Percentiles rank a stretch among this genome's conserved stretches.
Conservation (phyloP, 2,329 filamentous ascomycete genomes). For the Periglandula ipomoeae region DNA sequence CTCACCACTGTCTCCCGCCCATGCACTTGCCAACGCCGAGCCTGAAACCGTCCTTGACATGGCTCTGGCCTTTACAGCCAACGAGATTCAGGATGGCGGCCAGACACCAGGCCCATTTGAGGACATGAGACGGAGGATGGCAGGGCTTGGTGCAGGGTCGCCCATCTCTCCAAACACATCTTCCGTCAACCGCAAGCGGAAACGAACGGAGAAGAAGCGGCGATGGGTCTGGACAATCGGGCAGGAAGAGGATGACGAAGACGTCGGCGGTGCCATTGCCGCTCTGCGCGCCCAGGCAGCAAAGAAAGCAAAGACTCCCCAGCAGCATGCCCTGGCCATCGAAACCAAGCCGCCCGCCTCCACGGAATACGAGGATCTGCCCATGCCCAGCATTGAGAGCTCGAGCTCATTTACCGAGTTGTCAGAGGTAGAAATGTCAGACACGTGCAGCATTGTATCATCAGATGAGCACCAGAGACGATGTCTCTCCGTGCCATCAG, state of each 20-base stretch:
- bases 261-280: slow-evolving; percentile 33
- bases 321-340: neutral
- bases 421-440: slow-evolving; percentile 42
- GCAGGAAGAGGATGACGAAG: slow-evolving; percentile 37
- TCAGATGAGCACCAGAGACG: slow-evolving; percentile 22
- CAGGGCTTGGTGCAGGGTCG: slow-evolving; percentile 33
- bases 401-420: slow-evolving; percentile 20
- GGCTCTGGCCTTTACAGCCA: slow-evolving; percentile 40
- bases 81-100: slow-evolving; percentile 50
- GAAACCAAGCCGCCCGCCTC: slow-evolving; percentile 3
- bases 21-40: slow-evolving; percentile 16
- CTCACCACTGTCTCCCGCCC: slow-evolving; percentile 35
- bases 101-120: slow-evolving; percentile 55
- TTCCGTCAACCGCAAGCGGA: slow-evolving; percentile 43
- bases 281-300: slow-evolving; percentile 26
- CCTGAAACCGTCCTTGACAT: slow-evolving; percentile 37
- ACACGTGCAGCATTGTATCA: slow-evolving; percentile 30
- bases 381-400: slow-evolving; percentile 33
- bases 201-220: slow-evolving; percentile 48
- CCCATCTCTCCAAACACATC: slow-evolving; percentile 28
- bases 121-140: slow-evolving; percentile 51
- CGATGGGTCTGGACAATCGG: slow-evolving; percentile 60
- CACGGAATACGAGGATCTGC: slow-evolving; percentile 20
- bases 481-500: slow-evolving; percentile 6
- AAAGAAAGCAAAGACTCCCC: neutral